Percentiles rank a stretch among this genome's conserved stretches.
phyloP scores from a whole-genome alignment of 2,329 filamentous ascomycete species.

The Corynespora cassiicola region DNA sequence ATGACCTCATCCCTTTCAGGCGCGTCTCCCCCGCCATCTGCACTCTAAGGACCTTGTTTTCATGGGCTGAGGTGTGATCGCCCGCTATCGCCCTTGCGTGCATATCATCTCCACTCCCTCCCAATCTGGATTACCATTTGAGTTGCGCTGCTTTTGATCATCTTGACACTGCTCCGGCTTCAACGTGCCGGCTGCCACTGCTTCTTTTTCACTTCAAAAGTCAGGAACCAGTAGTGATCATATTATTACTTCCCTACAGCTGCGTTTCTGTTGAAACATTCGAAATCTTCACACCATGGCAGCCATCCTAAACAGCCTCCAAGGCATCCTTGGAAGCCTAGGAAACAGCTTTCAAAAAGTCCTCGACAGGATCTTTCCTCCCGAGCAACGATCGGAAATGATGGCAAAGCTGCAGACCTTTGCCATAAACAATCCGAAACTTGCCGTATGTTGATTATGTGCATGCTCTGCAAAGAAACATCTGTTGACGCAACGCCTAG shows the following conservation, averaged over 20 bases:
- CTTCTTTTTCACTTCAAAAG: too few relatives aligned
- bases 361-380: slow-evolving; percentile 63
- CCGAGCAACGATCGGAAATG: slow-evolving; percentile 64
- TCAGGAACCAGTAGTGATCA: too few relatives aligned
- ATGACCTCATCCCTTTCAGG: slow-evolving; percentile 4
- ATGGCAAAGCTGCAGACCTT: slow-evolving; percentile 63
- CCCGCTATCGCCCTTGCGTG: slow-evolving; percentile 3
- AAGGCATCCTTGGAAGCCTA: slow-evolving; percentile 18
- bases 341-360: slow-evolving; percentile 37
- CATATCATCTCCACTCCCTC: slow-evolving; percentile 1
- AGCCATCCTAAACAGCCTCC: slow-evolving; percentile 29
- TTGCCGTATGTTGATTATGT: slow-evolving; percentile 64
- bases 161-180: too few relatives aligned
- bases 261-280: slow-evolving; percentile 4
- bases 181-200: too few relatives aligned
- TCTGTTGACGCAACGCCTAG: slow-evolving; percentile 50
- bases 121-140: too few relatives aligned
- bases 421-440: slow-evolving; percentile 68
- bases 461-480: not conserved
- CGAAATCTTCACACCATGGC: slow-evolving; percentile 24
- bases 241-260: not conserved
- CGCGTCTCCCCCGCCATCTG: too few relatives aligned
- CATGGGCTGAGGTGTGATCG: not conserved
- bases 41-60: slow-evolving; percentile 6
- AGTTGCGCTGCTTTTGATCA: too few relatives aligned